Conservation (phyloP, 169 alveolate species). For the Ichthyophthirius multifiliis region DNA sequence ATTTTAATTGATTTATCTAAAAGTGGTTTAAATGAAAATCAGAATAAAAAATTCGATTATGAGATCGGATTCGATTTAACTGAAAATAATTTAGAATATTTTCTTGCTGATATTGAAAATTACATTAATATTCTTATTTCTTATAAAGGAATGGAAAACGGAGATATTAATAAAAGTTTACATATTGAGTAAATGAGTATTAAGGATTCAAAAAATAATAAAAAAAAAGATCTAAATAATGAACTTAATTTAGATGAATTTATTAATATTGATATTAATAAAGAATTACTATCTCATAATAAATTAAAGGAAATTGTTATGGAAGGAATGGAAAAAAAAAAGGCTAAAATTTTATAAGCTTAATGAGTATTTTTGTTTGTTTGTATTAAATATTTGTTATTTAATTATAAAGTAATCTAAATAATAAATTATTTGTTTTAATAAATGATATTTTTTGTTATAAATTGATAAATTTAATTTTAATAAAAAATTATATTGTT, state of each 20-base stretch:
- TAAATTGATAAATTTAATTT: too few relatives aligned
- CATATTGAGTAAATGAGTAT: conserved; percentile 28
- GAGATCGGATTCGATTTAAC: conserved; percentile 34
- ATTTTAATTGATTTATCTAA: conserved; percentile 20
- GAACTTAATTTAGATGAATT: not conserved
- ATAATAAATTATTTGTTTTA: too few relatives aligned
- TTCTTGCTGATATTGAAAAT: conserved; percentile 34
- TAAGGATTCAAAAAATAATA: conserved; percentile 6
- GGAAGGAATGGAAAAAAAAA: conserved; percentile 31
- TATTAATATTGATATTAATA: too few relatives aligned
- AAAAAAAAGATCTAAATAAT: conserved; percentile 11
- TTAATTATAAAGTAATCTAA: too few relatives aligned
- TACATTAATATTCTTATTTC: not conserved
- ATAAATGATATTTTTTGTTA: too few relatives aligned
- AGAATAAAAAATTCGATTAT: conserved; percentile 21
- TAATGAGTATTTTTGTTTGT: too few relatives aligned
- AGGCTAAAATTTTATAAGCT: not conserved
- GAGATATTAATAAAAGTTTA: conserved; percentile 4
- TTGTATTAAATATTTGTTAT: too few relatives aligned
- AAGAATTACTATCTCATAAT: not conserved
- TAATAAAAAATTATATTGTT: too few relatives aligned
- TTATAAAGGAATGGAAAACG: not conserved
- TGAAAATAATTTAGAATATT: conserved; percentile 29
- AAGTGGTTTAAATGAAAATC: conserved; percentile 7
- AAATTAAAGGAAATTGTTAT: conserved; percentile 14